Conservation (phyloP, 495 filamentous ascomycete species). For the Aspergillus sclerotiicarbonarius region DNA sequence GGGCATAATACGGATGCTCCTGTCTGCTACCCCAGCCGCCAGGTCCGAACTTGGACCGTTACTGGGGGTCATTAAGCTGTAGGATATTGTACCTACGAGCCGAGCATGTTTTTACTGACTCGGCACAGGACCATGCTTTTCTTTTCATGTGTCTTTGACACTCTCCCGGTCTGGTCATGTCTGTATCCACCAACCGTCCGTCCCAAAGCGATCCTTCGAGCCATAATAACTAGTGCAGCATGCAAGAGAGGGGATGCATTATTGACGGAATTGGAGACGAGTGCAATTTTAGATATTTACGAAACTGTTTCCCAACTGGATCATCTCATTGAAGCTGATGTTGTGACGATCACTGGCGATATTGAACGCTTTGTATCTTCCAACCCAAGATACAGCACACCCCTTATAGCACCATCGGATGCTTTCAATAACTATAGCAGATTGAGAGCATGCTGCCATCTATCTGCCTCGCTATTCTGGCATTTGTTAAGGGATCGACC, state of each 20-base stretch:
- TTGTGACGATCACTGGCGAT: neutral
- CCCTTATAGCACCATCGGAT: neutral
- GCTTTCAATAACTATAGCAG: neutral
- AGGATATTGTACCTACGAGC: neutral
- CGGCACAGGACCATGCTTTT: slow-evolving; percentile 2
- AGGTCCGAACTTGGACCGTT: neutral
- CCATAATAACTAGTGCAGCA: neutral
- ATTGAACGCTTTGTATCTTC: neutral
- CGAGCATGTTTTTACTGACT: neutral
- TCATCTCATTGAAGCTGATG: neutral
- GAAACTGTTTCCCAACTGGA: slow-evolving; percentile 1
- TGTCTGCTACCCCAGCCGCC: neutral
- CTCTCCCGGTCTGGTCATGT: neutral
- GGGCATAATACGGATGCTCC: slow-evolving; percentile 3
- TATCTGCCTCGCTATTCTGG: neutral
- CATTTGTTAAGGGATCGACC: neutral
- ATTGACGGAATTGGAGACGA: neutral
- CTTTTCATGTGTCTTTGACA: neutral
- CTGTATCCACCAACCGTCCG: neutral
- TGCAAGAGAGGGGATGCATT: neutral
- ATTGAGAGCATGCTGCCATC: neutral
- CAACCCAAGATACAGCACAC: neutral
- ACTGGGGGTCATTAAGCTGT: slow-evolving; percentile 2
- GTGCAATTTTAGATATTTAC: neutral
- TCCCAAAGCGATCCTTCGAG: neutral